A percentile compares a stretch with the other conserved stretches of the same genome.
These are phyloP conservation scores for Pseudonitzschia pungens DNA, from an alignment of 108 stramenopile species.

Conservation along the genomic window DNA sequence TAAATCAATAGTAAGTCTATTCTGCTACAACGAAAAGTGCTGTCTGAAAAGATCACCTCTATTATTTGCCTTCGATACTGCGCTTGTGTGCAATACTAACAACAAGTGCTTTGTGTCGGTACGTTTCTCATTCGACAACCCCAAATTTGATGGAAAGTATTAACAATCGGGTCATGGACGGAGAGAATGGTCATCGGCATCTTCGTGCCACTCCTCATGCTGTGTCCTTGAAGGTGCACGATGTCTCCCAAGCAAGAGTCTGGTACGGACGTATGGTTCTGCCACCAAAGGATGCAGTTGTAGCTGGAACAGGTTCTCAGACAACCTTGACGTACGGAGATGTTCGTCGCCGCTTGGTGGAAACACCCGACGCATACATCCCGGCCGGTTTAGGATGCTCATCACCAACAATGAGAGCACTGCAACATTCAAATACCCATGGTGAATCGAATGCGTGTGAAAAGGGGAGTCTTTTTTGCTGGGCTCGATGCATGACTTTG, in stretches of 20 bases:
- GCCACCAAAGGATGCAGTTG: conserved; percentile 62
- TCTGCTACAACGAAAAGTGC: not conserved
- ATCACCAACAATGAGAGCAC: conserved; percentile 28
- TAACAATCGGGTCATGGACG: not conserved
- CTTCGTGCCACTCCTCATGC: conserved; percentile 17
- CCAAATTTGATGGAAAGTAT: conserved; percentile 38
- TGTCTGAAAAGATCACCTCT: conserved; percentile 10
- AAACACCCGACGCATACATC: conserved; percentile 4
- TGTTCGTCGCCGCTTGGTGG: conserved; percentile 48
- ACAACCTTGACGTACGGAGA: conserved; percentile 53
- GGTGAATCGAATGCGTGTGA: conserved; percentile 42
- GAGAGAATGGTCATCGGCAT: conserved; percentile 8
- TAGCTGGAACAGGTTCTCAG: conserved; percentile 20
- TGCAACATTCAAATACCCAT: conserved; percentile 26
- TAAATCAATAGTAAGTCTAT: conserved; percentile 54
- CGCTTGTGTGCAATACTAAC: not conserved
- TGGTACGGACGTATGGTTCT: conserved; percentile 90
- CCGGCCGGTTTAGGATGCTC: conserved; percentile 44
- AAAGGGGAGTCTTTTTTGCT: conserved; percentile 57
- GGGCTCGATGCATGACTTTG: conserved; percentile 76
- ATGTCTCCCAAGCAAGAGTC: conserved; percentile 32
- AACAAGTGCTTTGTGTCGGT: not conserved
- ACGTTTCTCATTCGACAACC: conserved; percentile 17
- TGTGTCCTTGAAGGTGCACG: conserved; percentile 7
- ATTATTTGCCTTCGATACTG: not conserved